A percentile compares a stretch with the other conserved stretches of the same genome.
phyloP scores from a whole-genome alignment of 2,329 filamentous ascomycete genomes.

The Neoascochyta sp. region DNA sequence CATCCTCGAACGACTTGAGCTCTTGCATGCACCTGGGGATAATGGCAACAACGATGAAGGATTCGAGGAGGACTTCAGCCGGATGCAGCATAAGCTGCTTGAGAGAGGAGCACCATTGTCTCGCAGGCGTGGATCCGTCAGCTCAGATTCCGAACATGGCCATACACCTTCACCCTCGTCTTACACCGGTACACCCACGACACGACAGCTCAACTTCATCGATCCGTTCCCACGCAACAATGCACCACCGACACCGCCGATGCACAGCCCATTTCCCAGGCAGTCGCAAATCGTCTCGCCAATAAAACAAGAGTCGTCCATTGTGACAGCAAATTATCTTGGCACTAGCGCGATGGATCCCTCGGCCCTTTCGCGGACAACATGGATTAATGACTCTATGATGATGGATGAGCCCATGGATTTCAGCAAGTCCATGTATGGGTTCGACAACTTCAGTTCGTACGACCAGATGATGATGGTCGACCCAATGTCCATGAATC shows the following conservation, averaged over 20 bases:
- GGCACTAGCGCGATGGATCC: conserved; percentile 29
- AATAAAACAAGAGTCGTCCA: conserved; percentile 30
- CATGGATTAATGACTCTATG: conserved; percentile 33
- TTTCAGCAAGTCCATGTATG: conserved; percentile 34
- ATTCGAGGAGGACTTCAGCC: conserved; percentile 58
- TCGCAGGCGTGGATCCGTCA: conserved; percentile 53
- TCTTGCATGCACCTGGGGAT: conserved; percentile 52
- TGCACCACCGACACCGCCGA: conserved; percentile 38
- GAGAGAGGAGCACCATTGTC: conserved; percentile 51
- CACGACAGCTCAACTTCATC: conserved; percentile 29
- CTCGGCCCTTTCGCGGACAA: conserved; percentile 23
- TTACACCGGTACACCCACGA: conserved; percentile 38
- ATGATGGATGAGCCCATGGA: conserved; percentile 38
- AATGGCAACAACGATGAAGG: conserved; percentile 44
- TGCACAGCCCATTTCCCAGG: conserved; percentile 38
- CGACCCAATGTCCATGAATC: conserved; percentile 28
- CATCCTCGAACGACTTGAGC: conserved; percentile 57
- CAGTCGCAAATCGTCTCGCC: conserved; percentile 32
- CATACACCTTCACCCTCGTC: conserved; percentile 41
- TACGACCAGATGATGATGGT: conserved; percentile 36
- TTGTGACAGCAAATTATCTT: conserved; percentile 31
- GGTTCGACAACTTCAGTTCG: conserved; percentile 28
- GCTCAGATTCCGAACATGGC: conserved; percentile 56
- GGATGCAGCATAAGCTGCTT: conserved; percentile 55
- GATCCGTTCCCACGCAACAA: conserved; percentile 32